Evolutionary conservation across 1,284 basidiomycete genomes (phyloP), one percentile per base, ranked within the genome.

Genomic region (Chiua sp.): DNA sequence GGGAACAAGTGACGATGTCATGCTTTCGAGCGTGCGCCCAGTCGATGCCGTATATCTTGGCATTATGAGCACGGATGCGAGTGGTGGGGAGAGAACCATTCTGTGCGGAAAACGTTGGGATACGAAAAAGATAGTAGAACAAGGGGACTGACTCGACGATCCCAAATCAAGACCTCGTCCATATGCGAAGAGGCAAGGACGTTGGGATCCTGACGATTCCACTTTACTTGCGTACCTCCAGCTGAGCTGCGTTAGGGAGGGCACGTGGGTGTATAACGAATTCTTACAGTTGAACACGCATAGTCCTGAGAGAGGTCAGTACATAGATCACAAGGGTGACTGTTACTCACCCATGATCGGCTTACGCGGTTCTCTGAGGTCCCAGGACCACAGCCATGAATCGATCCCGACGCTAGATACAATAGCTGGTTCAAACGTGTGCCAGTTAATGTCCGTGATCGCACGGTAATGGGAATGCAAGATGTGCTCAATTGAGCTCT

Each of bases 381-480:
- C 96, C 94, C 95, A 98, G 20, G 88, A 87, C 87, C 91, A 93
- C 16, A 94, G 68, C 91, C 91, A 93, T 0, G 89, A 86, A 67
- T 93, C 91, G 50, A 93, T 88, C 0, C 91, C 90, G 2, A 88
- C 91, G 64, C 90, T 92, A 23, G 86, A 85, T 3, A 93, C 88
- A 10, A 84, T 80, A 62, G 96, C 88, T 3, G 90, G 89, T 68
- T 95, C 89, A 18, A 85, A 84, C 0, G 92, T 91, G 66, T 95
- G 92, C 95, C 96, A 98, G 69, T 98, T 98, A 70, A 98, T 94
- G 70, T 98, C 96, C 4, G 96, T 97, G 64, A 98, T 94, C 6
- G 95, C 94, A 53, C 96, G 88, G 62, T 93, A 93, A 70, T 98
- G 96, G 0, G 92, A 90, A 62, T 91, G 90, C 8, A 98, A 78